phyloP scores from a whole-genome alignment of 108 stramenopile genomes.

The Discostella stelligeroides region DNA sequence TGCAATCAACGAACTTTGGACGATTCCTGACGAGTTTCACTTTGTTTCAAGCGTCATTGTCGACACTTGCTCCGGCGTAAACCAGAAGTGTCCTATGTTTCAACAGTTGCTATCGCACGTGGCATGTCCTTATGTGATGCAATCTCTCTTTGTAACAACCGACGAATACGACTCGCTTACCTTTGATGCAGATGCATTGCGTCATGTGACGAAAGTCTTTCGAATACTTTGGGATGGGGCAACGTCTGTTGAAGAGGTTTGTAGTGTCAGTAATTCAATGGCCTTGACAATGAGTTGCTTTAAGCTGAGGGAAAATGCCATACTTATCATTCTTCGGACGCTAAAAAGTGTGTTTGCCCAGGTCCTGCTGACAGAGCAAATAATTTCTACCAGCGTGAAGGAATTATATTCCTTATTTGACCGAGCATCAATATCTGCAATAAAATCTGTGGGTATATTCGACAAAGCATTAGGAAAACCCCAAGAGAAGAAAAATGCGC shows the following conservation, averaged over 20 bases:
- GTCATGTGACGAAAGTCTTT: slow-evolving; percentile 36
- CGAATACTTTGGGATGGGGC: slow-evolving; percentile 48
- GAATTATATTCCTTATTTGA: slow-evolving; percentile 40
- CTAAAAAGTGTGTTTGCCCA: slow-evolving; percentile 2
- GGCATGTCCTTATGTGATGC: slow-evolving; percentile 14
- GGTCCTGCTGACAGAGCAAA: background rate
- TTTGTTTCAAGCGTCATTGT: slow-evolving; percentile 22
- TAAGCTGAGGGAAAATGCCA: slow-evolving; percentile 26
- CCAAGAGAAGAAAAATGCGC: slow-evolving; percentile 7
- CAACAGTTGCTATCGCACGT: slow-evolving; percentile 27
- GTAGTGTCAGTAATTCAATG: slow-evolving; percentile 4
- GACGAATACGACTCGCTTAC: background rate
- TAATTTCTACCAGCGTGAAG: background rate
- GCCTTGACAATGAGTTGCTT: slow-evolving; percentile 17
- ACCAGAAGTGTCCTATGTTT: slow-evolving; percentile 15
- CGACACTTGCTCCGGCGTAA: slow-evolving; percentile 19
- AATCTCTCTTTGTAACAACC: slow-evolving; percentile 8
- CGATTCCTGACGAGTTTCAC: slow-evolving; percentile 33
- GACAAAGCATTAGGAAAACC: slow-evolving; percentile 8
- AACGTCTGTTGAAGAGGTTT: slow-evolving; percentile 13
- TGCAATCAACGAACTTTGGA: slow-evolving; percentile 6
- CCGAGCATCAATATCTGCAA: slow-evolving; percentile 37
- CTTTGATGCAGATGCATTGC: slow-evolving; percentile 23
- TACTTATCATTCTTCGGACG: slow-evolving; percentile 14
- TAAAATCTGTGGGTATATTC: slow-evolving; percentile 24